phyloP scores from a whole-genome alignment of 768 basidiomycete species.

The Hygrophoropsis aurantiaca region DNA sequence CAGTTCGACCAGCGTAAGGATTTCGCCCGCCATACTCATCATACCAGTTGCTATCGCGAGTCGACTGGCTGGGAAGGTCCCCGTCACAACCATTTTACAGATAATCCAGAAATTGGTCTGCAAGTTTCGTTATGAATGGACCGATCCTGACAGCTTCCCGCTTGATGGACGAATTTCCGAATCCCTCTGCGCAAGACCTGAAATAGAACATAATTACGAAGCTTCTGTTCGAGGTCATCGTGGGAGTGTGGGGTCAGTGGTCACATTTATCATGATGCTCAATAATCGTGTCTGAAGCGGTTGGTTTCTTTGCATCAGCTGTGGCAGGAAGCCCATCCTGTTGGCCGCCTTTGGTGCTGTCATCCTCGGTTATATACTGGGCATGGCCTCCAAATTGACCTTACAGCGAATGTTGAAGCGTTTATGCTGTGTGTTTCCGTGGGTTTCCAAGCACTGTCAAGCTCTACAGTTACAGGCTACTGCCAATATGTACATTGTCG shows the following conservation, averaged over 20 bases:
- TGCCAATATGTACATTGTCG: slow-evolving; percentile 27
- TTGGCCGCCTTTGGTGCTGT: slow-evolving; percentile 7
- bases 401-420: slow-evolving; percentile 12
- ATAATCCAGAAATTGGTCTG: slow-evolving; percentile 26
- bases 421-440: slow-evolving; percentile 15
- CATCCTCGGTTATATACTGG: slow-evolving; percentile 10
- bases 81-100: slow-evolving; percentile 24
- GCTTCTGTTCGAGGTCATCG: slow-evolving; percentile 12
- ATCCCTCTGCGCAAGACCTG: slow-evolving; percentile 17
- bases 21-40: slow-evolving; percentile 19
- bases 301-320: slow-evolving; percentile 22
- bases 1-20: no score
- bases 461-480: slow-evolving; percentile 6
- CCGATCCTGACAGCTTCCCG: slow-evolving; percentile 13
- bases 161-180: slow-evolving; percentile 7
- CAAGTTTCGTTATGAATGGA: slow-evolving; percentile 18
- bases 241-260: slow-evolving; percentile 20
- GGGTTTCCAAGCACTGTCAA: slow-evolving; percentile 14
- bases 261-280: not conserved
- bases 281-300: slow-evolving; percentile 4
- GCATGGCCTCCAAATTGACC: slow-evolving; percentile 14
- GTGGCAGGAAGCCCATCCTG: slow-evolving; percentile 26
- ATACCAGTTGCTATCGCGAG: slow-evolving; percentile 25
- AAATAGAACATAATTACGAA: slow-evolving; percentile 20
- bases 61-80: slow-evolving; percentile 18